Percentiles rank a stretch among this genome's conserved stretches.
Conservation (phyloP, 1,284 basidiomycete genomes). For the Tranzscheliella williamsii region DNA sequence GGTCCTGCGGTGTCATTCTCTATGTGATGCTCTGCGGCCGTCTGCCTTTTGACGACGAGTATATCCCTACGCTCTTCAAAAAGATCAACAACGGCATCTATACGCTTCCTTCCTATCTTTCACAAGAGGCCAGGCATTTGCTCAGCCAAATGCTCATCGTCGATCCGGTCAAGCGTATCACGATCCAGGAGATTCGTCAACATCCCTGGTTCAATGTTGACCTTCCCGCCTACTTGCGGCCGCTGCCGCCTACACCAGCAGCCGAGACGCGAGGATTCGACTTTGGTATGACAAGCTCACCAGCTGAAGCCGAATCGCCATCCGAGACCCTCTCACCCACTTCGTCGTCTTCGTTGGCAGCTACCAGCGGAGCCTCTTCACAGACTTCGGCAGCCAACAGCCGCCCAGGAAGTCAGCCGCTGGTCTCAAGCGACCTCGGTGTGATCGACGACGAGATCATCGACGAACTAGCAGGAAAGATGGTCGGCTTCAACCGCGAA, state of each 20-base stretch:
- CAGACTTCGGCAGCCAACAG: conserved; percentile 18
- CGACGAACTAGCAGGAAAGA: conserved; percentile 75
- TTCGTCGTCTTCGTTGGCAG: conserved; percentile 8
- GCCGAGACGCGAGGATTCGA: conserved; percentile 65
- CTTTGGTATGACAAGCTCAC: conserved; percentile 40
- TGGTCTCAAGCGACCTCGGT: conserved; percentile 67
- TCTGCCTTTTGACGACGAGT: conserved; percentile 60
- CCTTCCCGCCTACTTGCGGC: conserved; percentile 64
- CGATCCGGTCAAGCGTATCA: conserved; percentile 60
- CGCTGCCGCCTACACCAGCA: conserved; percentile 76
- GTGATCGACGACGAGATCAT: conserved; percentile 87
- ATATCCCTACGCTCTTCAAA: conserved; percentile 60
- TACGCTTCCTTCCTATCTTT: conserved; percentile 54
- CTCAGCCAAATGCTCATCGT: conserved; percentile 59
- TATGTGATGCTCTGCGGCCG: conserved; percentile 60
- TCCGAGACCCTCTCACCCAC: conserved; percentile 14
- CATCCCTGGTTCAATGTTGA: conserved; percentile 59
- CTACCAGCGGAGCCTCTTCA: conserved; percentile 12
- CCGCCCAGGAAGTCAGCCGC: conserved; percentile 17
- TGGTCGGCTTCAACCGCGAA: conserved; percentile 76
- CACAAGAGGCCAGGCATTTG: conserved; percentile 54
- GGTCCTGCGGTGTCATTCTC: conserved; percentile 60
- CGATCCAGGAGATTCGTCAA: conserved; percentile 55
- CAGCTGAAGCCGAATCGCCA: conserved; percentile 22
- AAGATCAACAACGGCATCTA: conserved; percentile 61